Percentiles rank a stretch among this genome's conserved stretches.
These are phyloP conservation scores for Monosporascus sp. DNA, from an alignment of 2,329 filamentous ascomycete species.

Conservation along the genomic window DNA sequence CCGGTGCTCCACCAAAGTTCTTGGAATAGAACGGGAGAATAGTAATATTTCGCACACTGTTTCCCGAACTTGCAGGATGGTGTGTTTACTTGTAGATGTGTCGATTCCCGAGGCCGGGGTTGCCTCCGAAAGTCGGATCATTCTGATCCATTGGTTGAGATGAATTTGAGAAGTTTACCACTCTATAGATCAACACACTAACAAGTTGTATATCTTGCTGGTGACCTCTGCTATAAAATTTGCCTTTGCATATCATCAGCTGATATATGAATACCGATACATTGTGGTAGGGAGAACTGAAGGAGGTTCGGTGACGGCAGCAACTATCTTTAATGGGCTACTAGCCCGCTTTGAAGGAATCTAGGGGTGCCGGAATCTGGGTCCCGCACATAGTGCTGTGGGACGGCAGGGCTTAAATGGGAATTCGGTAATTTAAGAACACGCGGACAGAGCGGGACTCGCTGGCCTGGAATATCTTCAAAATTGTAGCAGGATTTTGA, in stretches of 20 bases:
- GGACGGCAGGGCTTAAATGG: not conserved
- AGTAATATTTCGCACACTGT: not conserved
- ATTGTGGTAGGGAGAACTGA: too few relatives aligned
- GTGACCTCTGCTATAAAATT: not conserved
- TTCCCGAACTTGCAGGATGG: not conserved
- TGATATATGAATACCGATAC: not conserved
- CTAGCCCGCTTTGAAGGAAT: not conserved
- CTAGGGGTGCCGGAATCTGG: not conserved
- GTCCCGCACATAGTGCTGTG: not conserved
- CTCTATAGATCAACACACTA: too few relatives aligned
- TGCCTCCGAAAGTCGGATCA: too few relatives aligned
- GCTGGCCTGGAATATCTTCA: not conserved
- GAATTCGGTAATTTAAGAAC: not conserved
- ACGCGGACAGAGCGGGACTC: not conserved
- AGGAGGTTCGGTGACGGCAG: not conserved
- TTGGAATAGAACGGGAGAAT: too few relatives aligned
- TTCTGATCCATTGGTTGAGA: too few relatives aligned
- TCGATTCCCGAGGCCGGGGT: too few relatives aligned
- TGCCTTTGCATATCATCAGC: not conserved
- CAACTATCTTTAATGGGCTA: not conserved
- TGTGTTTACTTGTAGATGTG: not conserved
- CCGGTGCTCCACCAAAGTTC: too few relatives aligned
- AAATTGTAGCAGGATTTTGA: not conserved
- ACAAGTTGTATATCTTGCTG: too few relatives aligned
- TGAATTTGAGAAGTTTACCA: not conserved